Conservation (phyloP, 768 basidiomycete genomes). For the Roridomyces roridus region DNA sequence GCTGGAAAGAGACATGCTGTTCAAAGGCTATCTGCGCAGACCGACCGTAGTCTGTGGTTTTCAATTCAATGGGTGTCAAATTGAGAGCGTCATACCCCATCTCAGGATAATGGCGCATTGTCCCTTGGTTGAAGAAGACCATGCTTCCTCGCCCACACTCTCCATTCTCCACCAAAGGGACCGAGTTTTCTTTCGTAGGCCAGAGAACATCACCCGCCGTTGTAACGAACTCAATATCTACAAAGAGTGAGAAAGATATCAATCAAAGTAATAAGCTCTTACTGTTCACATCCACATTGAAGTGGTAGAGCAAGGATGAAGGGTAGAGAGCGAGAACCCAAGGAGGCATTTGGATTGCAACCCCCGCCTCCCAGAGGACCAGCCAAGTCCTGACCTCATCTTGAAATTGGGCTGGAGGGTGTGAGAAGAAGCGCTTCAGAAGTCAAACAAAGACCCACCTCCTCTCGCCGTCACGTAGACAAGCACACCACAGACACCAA, state of each 20-base stretch:
- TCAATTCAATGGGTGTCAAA: no score
- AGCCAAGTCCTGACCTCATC: slow-evolving; percentile 32
- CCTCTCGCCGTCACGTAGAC: slow-evolving; percentile 29
- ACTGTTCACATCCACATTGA: slow-evolving; percentile 37
- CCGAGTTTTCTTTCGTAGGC: not conserved
- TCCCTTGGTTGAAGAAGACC: slow-evolving; percentile 1
- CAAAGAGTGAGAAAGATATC: not conserved
- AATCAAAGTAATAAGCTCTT: not conserved
- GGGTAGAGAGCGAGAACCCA: slow-evolving; percentile 37
- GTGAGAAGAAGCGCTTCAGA: not conserved
- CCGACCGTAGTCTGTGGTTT: no score
- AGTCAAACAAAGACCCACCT: not conserved
- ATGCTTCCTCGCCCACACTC: not conserved
- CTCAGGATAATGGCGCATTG: slow-evolving; percentile 1
- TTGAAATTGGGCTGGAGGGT: slow-evolving; percentile 23
- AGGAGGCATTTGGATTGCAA: slow-evolving; percentile 38
- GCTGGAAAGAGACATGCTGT: not conserved
- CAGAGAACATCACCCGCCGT: not conserved
- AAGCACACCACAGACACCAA: slow-evolving; percentile 34
- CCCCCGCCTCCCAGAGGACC: slow-evolving; percentile 40
- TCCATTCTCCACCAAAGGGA: not conserved
- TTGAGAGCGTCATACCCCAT: not conserved
- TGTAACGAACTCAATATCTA: slow-evolving; percentile 4
- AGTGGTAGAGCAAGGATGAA: slow-evolving; percentile 38
- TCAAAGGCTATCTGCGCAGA: not conserved